Evolutionary conservation across 768 basidiomycete species (phyloP).

Genomic region (Leucocoprinus birnbaumii): DNA sequence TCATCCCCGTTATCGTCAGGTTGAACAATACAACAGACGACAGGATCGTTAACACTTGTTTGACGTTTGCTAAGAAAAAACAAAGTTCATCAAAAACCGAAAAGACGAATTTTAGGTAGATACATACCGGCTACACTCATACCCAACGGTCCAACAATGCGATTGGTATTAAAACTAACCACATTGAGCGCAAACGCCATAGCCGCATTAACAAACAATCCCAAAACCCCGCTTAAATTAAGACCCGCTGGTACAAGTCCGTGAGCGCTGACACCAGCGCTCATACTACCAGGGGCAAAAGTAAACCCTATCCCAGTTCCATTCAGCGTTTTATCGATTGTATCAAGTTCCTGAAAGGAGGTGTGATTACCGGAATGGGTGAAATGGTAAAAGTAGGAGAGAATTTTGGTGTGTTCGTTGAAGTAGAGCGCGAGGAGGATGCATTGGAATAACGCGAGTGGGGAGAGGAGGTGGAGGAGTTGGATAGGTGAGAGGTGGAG

Average conservation of each 20-base stretch:
- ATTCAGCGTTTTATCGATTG: neutral
- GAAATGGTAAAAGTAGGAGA: slow-evolving; percentile 8
- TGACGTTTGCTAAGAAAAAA: slow-evolving; percentile 66
- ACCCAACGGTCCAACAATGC: slow-evolving; percentile 81
- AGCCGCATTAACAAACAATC: slow-evolving; percentile 72
- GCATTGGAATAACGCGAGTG: slow-evolving; percentile 89
- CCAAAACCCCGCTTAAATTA: neutral
- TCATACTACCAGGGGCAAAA: neutral
- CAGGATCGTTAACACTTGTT: slow-evolving; percentile 89
- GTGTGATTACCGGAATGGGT: slow-evolving; percentile 12
- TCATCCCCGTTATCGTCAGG: slow-evolving; percentile 73
- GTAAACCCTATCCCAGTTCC: slow-evolving; percentile 26
- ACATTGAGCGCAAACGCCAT: slow-evolving; percentile 94
- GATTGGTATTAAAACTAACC: slow-evolving; percentile 95
- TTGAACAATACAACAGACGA: slow-evolving; percentile 84
- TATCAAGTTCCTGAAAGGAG: neutral
- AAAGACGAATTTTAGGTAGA: neutral
- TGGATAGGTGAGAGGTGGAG: slow-evolving; percentile 63
- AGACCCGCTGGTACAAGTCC: neutral
- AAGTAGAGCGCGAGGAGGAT: slow-evolving; percentile 69
- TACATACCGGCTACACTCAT: slow-evolving; percentile 86
- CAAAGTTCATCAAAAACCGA: neutral
- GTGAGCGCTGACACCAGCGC: slow-evolving; percentile 20
- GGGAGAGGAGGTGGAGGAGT: slow-evolving; percentile 86
- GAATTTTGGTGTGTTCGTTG: slow-evolving; percentile 64